A percentile compares a stretch with the other conserved stretches of the same genome.
phyloP scores from a whole-genome alignment of 768 basidiomycete species.

The Scleroderma bovista region DNA sequence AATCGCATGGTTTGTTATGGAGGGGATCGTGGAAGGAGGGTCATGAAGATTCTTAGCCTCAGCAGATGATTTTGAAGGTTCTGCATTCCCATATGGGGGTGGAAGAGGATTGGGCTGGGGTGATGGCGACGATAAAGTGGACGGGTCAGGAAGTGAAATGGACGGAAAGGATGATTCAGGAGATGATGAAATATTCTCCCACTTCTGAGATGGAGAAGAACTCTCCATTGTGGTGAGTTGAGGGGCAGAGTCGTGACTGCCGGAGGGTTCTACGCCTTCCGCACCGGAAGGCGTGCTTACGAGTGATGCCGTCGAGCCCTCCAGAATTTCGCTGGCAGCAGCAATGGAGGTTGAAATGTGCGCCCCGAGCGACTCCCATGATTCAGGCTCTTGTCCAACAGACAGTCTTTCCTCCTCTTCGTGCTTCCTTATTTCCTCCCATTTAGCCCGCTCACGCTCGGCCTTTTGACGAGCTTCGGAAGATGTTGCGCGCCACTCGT shows the following conservation, averaged over 20 bases:
- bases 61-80: constrained; percentile 17
- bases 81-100: constrained; percentile 3
- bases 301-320: constrained; percentile 15
- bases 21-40: constrained; percentile 49
- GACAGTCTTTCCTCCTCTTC: constrained; percentile 42
- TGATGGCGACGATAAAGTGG: constrained; percentile 44
- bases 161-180: constrained; percentile 71
- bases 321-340: constrained; percentile 14
- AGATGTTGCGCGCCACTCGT: constrained; percentile 66
- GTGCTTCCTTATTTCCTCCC: constrained; percentile 54
- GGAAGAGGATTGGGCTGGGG: constrained; percentile 19
- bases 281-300: constrained; percentile 31
- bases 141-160: constrained; percentile 64
- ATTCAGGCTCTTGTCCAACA: constrained; percentile 17
- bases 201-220: constrained; percentile 46
- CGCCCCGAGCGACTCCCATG: constrained; percentile 19
- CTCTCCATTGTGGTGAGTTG: constrained; percentile 11
- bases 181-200: constrained; percentile 68
- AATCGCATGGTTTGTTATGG: constrained; percentile 66
- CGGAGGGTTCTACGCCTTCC: constrained; percentile 23
- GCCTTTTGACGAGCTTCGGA: constrained; percentile 71
- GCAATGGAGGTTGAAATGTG: constrained; percentile 19
- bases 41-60: constrained; percentile 21
- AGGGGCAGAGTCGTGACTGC: constrained; percentile 2
- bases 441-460: constrained; percentile 64